A percentile compares a stretch with the other conserved stretches of the same genome.
phyloP scores from a whole-genome alignment of 2,329 filamentous ascomycete species.

The Aspergillus fischeri region DNA sequence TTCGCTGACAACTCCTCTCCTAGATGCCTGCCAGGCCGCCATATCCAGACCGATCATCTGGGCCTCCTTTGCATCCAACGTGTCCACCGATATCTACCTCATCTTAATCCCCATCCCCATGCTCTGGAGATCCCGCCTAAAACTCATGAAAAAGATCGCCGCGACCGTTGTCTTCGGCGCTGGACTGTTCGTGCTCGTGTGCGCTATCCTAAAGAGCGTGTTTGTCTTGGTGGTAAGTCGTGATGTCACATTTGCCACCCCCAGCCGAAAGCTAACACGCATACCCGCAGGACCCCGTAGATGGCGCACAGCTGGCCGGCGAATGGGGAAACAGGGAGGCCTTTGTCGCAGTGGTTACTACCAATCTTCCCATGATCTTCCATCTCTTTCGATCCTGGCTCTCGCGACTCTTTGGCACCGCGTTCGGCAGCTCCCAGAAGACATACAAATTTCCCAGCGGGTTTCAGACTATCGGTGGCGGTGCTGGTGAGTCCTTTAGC shows the following conservation, averaged over 20 bases:
- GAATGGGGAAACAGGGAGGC: constrained; percentile 39
- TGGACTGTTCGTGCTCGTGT: constrained; percentile 50
- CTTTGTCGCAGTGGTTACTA: constrained; percentile 37
- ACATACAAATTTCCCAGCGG: constrained; percentile 38
- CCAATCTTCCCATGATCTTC: constrained; percentile 38
- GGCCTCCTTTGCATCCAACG: constrained; percentile 47
- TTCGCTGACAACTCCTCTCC: not conserved
- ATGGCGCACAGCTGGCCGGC: constrained; percentile 30
- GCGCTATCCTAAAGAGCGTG: constrained; percentile 49
- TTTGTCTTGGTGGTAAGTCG: constrained; percentile 41
- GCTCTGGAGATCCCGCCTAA: constrained; percentile 49
- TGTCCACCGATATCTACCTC: constrained; percentile 54
- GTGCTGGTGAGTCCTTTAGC: constrained; percentile 20
- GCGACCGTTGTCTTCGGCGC: constrained; percentile 50
- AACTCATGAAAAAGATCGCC: constrained; percentile 46
- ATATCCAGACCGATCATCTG: constrained; percentile 47
- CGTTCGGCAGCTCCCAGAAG: constrained; percentile 36
- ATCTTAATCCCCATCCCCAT: constrained; percentile 55
- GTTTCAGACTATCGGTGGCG: constrained; percentile 19
- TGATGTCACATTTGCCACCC: not conserved
- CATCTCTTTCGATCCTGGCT: constrained; percentile 42
- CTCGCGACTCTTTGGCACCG: constrained; percentile 34
- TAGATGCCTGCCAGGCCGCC: constrained; percentile 46
- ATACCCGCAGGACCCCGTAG: constrained; percentile 21
- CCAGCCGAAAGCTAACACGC: not conserved